Evolutionary conservation across 305 asterid genomes (phyloP).

Genomic region (Solanum hybrid): DNA sequence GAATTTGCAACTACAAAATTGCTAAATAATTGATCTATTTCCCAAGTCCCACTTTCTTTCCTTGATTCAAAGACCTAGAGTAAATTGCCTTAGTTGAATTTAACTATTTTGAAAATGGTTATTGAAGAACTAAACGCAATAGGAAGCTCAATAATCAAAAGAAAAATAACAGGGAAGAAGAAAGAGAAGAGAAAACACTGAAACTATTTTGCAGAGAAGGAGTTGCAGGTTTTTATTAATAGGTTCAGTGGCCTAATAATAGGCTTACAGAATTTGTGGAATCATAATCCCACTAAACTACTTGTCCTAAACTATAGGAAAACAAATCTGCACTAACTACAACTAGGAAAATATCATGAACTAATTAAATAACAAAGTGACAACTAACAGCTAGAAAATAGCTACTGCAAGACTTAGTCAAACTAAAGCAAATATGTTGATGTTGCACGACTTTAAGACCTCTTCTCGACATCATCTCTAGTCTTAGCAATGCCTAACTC

Average conservation of each 20-base stretch:
- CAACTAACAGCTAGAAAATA: background rate
- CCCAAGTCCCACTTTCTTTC: background rate
- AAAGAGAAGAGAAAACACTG: background rate
- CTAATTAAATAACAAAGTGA: too few species aligned
- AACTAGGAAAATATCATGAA: background rate
- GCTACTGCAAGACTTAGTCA: background rate
- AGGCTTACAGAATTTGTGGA: background rate
- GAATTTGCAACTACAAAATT: background rate
- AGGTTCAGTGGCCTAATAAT: background rate
- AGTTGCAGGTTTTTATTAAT: too few species aligned
- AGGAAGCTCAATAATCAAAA: too few species aligned
- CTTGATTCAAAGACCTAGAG: background rate
- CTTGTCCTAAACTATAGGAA: background rate
- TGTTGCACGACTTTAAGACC: background rate
- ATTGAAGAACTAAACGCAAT: too few species aligned
- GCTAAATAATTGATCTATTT: background rate
- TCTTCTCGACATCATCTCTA: too few species aligned
- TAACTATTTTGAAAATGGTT: background rate
- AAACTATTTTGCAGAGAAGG: background rate
- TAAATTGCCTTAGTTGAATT: background rate
- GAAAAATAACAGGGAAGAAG: too few species aligned
- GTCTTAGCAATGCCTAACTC: background rate
- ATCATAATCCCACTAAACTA: background rate
- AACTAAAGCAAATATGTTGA: background rate
- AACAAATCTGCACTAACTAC: too few species aligned